These are phyloP conservation scores for Chlorella vulgaris DNA, from an alignment of 139 green algal species.

Conservation along the genomic window DNA sequence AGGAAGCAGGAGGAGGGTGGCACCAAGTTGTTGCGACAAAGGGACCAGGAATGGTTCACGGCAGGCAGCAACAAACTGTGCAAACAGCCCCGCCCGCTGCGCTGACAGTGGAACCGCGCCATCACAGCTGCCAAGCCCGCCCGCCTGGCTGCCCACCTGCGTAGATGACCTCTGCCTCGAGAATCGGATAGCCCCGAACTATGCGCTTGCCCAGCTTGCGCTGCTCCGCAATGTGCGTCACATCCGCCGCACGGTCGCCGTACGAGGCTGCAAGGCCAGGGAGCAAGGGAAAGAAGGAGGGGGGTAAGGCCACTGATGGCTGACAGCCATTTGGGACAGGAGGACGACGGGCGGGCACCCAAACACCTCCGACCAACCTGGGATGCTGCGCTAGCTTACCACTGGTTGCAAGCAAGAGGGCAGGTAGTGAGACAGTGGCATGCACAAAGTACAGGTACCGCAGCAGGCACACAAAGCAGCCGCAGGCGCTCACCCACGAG, in stretches of 20 bases:
- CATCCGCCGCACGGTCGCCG: slow-evolving; percentile 75
- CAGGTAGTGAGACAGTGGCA: too few species aligned
- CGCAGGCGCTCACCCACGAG: slow-evolving; percentile 44
- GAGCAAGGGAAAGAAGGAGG: background rate
- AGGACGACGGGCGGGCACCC: too few species aligned
- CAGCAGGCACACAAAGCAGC: background rate
- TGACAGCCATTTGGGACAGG: too few species aligned
- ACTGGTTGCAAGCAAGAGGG: too few species aligned
- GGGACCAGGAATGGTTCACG: background rate
- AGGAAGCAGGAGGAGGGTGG: background rate
- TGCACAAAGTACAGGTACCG: too few species aligned
- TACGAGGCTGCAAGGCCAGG: slow-evolving; percentile 68
- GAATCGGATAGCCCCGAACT: slow-evolving; percentile 83
- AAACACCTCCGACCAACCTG: too few species aligned
- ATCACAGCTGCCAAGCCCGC: too few species aligned
- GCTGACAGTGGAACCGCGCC: too few species aligned
- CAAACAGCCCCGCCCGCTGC: too few species aligned
- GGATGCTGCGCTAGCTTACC: too few species aligned
- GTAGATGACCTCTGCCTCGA: slow-evolving; percentile 95
- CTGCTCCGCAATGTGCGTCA: slow-evolving; percentile 75
- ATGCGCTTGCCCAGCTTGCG: slow-evolving; percentile 75
- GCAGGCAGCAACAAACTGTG: too few species aligned
- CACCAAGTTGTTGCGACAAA: background rate
- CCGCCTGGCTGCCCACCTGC: slow-evolving; percentile 31
- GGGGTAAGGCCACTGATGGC: too few species aligned